Conservation (phyloP, 1,284 basidiomycete species). For the Leucoagaricus sp. region DNA sequence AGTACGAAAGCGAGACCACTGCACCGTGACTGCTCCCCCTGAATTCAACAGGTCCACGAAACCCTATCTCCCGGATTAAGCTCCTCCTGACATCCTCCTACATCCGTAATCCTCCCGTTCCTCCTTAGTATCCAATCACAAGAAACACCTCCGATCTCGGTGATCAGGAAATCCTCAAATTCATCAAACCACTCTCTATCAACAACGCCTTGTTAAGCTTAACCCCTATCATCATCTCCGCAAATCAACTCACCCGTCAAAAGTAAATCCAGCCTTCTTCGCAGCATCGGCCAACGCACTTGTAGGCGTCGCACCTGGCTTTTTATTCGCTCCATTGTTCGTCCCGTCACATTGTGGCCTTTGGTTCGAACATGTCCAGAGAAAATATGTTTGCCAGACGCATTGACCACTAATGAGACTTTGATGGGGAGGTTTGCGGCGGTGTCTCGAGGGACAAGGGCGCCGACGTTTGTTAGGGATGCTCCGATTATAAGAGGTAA, state of each 20-base stretch:
- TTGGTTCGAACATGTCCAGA: constrained; percentile 36
- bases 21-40: neutral
- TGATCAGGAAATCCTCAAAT: constrained; percentile 39
- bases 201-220: neutral
- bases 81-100: constrained; percentile 39
- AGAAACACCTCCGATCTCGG: constrained; percentile 29
- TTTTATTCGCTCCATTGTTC: constrained; percentile 34
- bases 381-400: constrained; percentile 36
- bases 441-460: no score
- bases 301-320: constrained; percentile 40
- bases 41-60: constrained; percentile 33
- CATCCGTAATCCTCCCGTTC: constrained; percentile 30
- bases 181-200: constrained; percentile 29
- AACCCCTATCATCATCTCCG: neutral
- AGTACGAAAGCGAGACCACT: neutral
- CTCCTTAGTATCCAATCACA: constrained; percentile 35
- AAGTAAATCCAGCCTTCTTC: constrained; percentile 25
- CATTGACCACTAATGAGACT: constrained; percentile 43
- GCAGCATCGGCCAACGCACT: constrained; percentile 38
- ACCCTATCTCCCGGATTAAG: constrained; percentile 30
- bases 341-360: constrained; percentile 42
- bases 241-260: constrained; percentile 33
- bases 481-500: no score
- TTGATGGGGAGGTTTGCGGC: no score
- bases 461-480: no score